phyloP scores from a whole-genome alignment of 2,329 filamentous ascomycete genomes.

The Penicillium sp. region DNA sequence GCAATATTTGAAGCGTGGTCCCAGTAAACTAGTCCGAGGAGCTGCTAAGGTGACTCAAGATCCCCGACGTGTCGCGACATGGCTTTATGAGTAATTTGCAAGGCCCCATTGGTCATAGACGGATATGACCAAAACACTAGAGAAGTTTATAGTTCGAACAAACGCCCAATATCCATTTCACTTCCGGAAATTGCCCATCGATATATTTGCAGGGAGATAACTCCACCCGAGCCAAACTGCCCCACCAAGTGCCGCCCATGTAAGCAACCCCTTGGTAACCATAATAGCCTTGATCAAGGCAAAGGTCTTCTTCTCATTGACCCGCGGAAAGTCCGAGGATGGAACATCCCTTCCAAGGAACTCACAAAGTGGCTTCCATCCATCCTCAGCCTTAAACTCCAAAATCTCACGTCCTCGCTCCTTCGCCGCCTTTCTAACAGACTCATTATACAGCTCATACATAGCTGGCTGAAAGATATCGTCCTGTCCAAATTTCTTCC shows the following conservation, averaged over 20 bases:
- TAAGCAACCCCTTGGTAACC: background rate
- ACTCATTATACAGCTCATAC: background rate
- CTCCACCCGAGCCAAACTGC: background rate
- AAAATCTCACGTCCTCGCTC: background rate
- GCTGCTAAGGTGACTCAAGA: background rate
- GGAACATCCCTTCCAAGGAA: background rate
- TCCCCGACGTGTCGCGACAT: slow-evolving; percentile 1
- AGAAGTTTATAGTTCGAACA: too few relatives aligned
- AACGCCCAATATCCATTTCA: too few relatives aligned
- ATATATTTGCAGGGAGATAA: background rate
- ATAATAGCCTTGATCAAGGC: background rate
- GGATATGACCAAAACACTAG: too few relatives aligned
- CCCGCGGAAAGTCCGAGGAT: background rate
- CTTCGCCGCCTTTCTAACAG: background rate
- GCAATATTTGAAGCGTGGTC: slow-evolving; percentile 6
- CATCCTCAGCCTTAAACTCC: background rate
- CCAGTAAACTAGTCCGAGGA: background rate
- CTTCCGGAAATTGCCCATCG: too few relatives aligned
- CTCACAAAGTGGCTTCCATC: background rate
- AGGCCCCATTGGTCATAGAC: background rate
- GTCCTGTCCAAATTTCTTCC: background rate
- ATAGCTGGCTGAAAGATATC: background rate
- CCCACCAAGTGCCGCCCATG: background rate
- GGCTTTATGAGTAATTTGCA: slow-evolving; percentile 4
- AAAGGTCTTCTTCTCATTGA: background rate